Base-by-base conservation (phyloP, 768 basidiomycete species). In the Auricularia sp. region DNA sequence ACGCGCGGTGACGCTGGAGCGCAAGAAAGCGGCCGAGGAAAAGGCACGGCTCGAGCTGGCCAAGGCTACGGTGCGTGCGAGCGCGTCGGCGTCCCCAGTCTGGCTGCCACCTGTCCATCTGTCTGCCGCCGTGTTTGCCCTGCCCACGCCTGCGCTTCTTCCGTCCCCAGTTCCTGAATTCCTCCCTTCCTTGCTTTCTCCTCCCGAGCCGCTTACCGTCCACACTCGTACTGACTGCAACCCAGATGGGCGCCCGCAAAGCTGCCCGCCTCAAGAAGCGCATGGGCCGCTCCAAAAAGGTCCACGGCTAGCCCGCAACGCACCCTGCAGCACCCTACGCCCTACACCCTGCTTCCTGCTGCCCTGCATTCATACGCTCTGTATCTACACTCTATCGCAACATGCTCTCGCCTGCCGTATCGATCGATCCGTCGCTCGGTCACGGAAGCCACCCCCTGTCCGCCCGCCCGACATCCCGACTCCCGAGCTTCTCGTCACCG, bases 211-310 rank as follows among this genome's bases (percentile, higher is more conserved):
- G 29, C 29, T 29, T 29, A 29, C 29, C 29, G 29, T 29, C 29
- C 29, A 29, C 29, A 29, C n/a, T 54, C 29, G 3, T 18, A 8
- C 29, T 54, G 11, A 8, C 29, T 54, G 11, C 54, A 7, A 29
- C 39, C 29, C 68, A 92, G 91, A 89, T 94, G 86, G 89, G 91
- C 65, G 88, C 87, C 58, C 80, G 85, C 64, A 92, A 87, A 74
- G 83, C 90, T 47, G 87, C 88, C 16, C 79, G 91, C 65, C 77
- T 89, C 42, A 83, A 86, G 65, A 83, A 87, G 65, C 88, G 78
- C 75, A 86, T 85, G 61, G 91, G 91, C 51, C 80, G 89, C 42
- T 85, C 84, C 51, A 93, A 91, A 74, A 92, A 91, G 75, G 82
- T 94, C 66, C 88, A 88, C 66, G 88, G 89, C 47, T 92, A 73